Evolutionary conservation across 2,329 filamentous ascomycete species (phyloP).

Genomic region (Blastomyces silverae): DNA sequence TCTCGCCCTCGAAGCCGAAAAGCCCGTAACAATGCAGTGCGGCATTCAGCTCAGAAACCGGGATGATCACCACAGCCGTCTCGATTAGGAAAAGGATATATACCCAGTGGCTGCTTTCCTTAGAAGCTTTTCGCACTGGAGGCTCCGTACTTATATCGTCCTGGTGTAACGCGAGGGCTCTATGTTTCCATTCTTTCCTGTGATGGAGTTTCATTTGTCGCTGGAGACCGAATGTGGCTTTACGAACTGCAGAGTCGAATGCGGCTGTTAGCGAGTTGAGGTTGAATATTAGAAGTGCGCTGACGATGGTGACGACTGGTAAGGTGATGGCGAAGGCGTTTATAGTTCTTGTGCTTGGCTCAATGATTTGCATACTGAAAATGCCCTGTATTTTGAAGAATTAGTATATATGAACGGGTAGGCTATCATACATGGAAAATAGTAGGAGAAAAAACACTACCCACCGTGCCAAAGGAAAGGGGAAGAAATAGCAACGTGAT

Average conservation of each 20-base stretch:
- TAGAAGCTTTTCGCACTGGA: constrained; percentile 14
- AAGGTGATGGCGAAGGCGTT: constrained; percentile 16
- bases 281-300: constrained; percentile 16
- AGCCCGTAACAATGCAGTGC: constrained; percentile 11
- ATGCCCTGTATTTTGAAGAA: constrained; percentile 8
- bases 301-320: constrained; percentile 16
- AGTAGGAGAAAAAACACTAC: neutral
- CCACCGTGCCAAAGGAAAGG: constrained; percentile 21
- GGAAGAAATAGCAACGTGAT: constrained; percentile 23
- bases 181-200: constrained; percentile 16
- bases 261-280: constrained; percentile 13
- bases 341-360: constrained; percentile 9
- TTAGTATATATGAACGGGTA: neutral
- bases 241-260: constrained; percentile 12
- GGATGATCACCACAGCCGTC: constrained; percentile 8
- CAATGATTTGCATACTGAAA: constrained; percentile 16
- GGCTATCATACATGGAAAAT: neutral
- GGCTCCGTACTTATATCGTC: constrained; percentile 14
- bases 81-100: constrained; percentile 13
- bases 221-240: constrained; percentile 11
- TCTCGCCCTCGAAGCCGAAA: constrained; percentile 3
- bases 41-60: constrained; percentile 13
- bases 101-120: constrained; percentile 17
- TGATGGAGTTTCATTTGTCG: constrained; percentile 15
- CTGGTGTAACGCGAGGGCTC: constrained; percentile 12